Evolutionary conservation across 179 eudicot genomes (phyloP).

Genomic region (Camellia oleifera): DNA sequence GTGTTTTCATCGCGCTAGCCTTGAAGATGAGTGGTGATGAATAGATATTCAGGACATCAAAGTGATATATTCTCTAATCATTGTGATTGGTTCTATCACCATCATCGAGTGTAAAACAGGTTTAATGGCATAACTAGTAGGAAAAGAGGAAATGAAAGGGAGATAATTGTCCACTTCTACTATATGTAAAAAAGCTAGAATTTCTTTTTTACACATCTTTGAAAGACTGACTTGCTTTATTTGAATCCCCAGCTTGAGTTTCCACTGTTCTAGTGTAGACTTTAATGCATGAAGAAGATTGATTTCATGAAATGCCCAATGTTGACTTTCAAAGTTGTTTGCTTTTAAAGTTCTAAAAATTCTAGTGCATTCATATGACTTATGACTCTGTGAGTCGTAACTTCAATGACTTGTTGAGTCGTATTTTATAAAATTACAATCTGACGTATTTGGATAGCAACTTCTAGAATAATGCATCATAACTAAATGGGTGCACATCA

Average conservation of each 20-base stretch:
- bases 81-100: not conserved
- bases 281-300: not conserved
- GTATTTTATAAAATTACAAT: too few species aligned
- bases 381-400: too few species aligned
- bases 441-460: too few species aligned
- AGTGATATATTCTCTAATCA: not conserved
- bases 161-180: not conserved
- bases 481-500: too few species aligned
- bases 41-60: not conserved
- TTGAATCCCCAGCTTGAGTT: not conserved
- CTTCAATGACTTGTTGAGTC: too few species aligned
- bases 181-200: not conserved
- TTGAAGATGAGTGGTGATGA: conserved; percentile 82
- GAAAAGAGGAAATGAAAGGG: not conserved
- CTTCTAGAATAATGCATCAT: too few species aligned
- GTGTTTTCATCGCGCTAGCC: conserved; percentile 88
- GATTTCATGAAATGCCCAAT: not conserved
- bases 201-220: conserved; percentile 4
- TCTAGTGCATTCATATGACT: too few species aligned
- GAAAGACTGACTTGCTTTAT: not conserved
- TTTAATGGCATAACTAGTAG: not conserved
- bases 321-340: not conserved
- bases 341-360: not conserved
- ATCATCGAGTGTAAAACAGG: not conserved
- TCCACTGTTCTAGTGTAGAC: not conserved